Evolutionary conservation across 1,284 basidiomycete species (phyloP), one percentile per base, ranked within the genome.

Genomic region (Meripilus lineatus): DNA sequence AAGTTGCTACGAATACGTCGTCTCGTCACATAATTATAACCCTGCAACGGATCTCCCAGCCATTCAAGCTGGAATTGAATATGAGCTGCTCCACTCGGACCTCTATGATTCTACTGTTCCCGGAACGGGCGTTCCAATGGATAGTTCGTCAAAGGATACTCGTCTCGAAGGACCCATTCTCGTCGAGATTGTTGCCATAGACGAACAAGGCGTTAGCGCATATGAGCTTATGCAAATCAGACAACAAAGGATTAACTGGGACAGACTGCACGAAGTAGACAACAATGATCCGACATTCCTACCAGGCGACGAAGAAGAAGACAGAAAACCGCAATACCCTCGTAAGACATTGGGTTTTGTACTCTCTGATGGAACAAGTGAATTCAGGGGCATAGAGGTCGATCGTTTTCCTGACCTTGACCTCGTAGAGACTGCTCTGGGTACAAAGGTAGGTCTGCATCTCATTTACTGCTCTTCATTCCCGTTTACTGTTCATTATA

Each of bases 141-240:
- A 77, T 47, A 55, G 79, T 30, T 50, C 63, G 10, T 47, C 57
- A 13, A 68, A 71, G 24, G 44, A 52, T 14, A 55, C 58, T 3
- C 57, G 67, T 38, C 53, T 58, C 23, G 73, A 75, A 0, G 65
- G 65, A 5, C 73, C 77, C 1, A 62, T 86, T 21, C 75, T 86
- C 18, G 79, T 88, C 8, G 79, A 91, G 50, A 72, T 94, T 17
- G 67, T 74, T 6, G 69, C 81, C 2, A 75, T 90, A 10, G 91
- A 82, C 15, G 87, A 90, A 44, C 79, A 89, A 25, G 84, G 79
- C 0, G 66, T 75, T 38, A 87, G 86, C 54, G 87, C 85, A 5
- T 81, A 85, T 55, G 74, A 65, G 41, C 65, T 87, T 25, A 68
- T 81, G 51, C 80, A 85, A 57, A 70, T 77, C 15, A 70, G 82